Conservation (phyloP, 2,329 filamentous ascomycete species). For the Sporothrix inflata region DNA sequence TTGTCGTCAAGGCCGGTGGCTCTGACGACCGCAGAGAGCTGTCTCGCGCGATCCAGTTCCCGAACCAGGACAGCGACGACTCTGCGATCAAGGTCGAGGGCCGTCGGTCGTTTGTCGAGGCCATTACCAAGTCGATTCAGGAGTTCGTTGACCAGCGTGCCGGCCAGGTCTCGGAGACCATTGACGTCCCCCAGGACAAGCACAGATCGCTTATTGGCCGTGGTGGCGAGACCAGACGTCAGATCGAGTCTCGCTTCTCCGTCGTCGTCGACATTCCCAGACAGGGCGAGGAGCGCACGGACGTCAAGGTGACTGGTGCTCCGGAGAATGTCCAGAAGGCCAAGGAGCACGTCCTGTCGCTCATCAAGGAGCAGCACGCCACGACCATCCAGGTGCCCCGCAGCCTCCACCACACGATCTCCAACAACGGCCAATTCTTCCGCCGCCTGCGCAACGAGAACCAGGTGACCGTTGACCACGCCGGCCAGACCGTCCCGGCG, state of each 20-base stretch:
- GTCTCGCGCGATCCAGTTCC: constrained; percentile 91
- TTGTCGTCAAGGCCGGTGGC: constrained; percentile 86
- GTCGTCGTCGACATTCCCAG: constrained; percentile 89
- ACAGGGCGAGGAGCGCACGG: constrained; percentile 80
- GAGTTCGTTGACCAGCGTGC: constrained; percentile 81
- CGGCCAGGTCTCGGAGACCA: constrained; percentile 74
- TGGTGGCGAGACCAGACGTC: constrained; percentile 82
- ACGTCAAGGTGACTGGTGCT: constrained; percentile 82
- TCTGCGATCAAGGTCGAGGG: constrained; percentile 89
- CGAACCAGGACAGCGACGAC: constrained; percentile 80
- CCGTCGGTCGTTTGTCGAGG: constrained; percentile 79
- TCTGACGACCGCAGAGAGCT: constrained; percentile 82
- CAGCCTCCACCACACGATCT: constrained; percentile 78
- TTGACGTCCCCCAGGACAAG: constrained; percentile 87
- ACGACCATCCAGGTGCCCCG: constrained; percentile 85
- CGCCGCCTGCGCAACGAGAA: constrained; percentile 82
- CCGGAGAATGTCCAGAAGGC: constrained; percentile 80
- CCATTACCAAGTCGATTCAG: constrained; percentile 81
- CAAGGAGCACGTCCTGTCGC: constrained; percentile 77
- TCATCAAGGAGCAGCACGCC: constrained; percentile 84
- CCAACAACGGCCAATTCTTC: constrained; percentile 93
- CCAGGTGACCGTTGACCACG: constrained; percentile 90
- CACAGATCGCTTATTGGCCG: constrained; percentile 90
- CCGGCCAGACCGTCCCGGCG: constrained; percentile 73
- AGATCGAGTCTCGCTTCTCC: constrained; percentile 82